Evolutionary conservation across 2,329 filamentous ascomycete species (phyloP).

Genomic region (Penicillium brasilianum): DNA sequence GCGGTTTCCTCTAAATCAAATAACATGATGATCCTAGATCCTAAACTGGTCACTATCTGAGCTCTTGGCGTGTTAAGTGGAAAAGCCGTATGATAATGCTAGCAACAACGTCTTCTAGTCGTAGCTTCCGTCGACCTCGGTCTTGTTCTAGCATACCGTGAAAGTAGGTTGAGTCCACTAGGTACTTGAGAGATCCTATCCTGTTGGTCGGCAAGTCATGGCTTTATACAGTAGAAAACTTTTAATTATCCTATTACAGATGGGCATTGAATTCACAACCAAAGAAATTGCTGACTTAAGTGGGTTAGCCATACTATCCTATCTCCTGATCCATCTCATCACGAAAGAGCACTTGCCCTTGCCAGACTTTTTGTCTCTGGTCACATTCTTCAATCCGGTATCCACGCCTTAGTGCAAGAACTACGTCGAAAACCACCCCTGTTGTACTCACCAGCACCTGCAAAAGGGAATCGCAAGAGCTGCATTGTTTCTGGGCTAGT

Average conservation of each 20-base stretch:
- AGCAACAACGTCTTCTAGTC: neutral
- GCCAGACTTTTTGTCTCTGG: conserved; percentile 55
- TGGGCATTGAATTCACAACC: conserved; percentile 20
- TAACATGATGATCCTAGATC: conserved; percentile 24
- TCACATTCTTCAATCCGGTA: conserved; percentile 65
- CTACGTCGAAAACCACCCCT: no score
- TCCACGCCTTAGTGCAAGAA: no score
- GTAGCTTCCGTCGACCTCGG: conserved; percentile 27
- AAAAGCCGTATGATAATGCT: neutral
- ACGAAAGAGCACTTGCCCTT: conserved; percentile 61
- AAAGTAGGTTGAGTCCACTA: neutral
- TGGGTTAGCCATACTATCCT: conserved; percentile 36
- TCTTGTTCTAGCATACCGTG: no score
- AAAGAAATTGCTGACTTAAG: conserved; percentile 6
- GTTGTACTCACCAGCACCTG: no score
- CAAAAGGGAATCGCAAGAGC: conserved; percentile 93
- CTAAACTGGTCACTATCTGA: conserved; percentile 10
- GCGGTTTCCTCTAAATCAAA: conserved; percentile 19
- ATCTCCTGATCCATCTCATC: conserved; percentile 79
- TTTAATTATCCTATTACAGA: conserved; percentile 10
- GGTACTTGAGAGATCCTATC: neutral
- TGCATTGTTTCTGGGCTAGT: conserved; percentile 96
- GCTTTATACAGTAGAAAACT: conserved; percentile 11
- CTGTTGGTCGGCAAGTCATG: neutral
- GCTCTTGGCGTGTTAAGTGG: neutral